A percentile compares a stretch with the other conserved stretches of the same genome.
These are phyloP conservation scores for Kalmusia sp. DNA, from an alignment of 2,329 filamentous ascomycete genomes.

Conservation along the genomic window DNA sequence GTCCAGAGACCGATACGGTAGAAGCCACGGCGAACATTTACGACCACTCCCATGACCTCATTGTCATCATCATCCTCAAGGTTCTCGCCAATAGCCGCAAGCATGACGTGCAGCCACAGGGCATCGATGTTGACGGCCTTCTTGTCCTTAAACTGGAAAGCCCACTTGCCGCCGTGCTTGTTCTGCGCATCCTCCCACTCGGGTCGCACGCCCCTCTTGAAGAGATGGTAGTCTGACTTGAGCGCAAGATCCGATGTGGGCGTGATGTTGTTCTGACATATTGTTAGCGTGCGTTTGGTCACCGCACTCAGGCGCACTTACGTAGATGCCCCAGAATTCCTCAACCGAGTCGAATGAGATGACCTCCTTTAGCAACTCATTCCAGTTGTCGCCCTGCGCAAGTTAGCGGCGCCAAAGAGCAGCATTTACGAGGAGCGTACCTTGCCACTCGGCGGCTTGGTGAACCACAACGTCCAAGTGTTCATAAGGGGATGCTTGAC, in stretches of 20 bases:
- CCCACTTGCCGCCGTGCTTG: constrained; percentile 99
- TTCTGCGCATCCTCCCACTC: constrained; percentile 99
- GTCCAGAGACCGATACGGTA: constrained; percentile 99
- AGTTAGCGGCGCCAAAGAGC: constrained; percentile 20
- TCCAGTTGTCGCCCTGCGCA: constrained; percentile 92
- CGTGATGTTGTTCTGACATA: constrained; percentile 90
- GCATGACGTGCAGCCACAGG: constrained; percentile 96
- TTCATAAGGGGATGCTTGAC: constrained; percentile 98
- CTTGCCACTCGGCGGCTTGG: constrained; percentile 96
- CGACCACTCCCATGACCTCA: constrained; percentile 98
- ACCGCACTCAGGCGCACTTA: constrained; percentile 59
- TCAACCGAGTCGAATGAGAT: constrained; percentile 99
- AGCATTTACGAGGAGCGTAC: constrained; percentile 55
- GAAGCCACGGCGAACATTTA: constrained; percentile 98
- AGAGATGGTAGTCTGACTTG: constrained; percentile 99
- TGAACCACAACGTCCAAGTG: constrained; percentile 99
- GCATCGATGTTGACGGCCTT: constrained; percentile 89
- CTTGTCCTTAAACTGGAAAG: constrained; percentile 98
- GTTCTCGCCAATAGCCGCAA: constrained; percentile 95
- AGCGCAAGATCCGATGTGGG: constrained; percentile 93
- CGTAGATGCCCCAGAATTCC: constrained; percentile 99
- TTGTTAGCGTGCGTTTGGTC: constrained; percentile 16
- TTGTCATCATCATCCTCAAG: constrained; percentile 93
- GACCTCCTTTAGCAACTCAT: constrained; percentile 95
- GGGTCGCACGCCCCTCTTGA: constrained; percentile 95